Evolutionary conservation across 192 early-diverging fungal species (phyloP).

Genomic region (Geranomyces michiganensis): DNA sequence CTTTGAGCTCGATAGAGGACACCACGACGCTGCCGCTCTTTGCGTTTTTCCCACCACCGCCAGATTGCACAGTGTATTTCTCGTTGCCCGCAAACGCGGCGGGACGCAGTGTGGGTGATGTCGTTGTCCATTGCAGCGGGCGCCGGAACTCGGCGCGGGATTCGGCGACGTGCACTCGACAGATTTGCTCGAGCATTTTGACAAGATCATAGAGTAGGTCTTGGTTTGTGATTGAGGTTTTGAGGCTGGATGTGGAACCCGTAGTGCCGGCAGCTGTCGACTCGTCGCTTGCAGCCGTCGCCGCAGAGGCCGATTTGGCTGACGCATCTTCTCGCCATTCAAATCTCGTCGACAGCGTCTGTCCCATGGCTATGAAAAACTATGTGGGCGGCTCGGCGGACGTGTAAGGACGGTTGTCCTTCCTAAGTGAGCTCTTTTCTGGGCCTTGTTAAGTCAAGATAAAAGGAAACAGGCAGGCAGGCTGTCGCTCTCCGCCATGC

Average conservation of each 20-base stretch:
- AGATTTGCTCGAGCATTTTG: constrained; percentile 49
- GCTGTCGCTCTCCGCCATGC: no score
- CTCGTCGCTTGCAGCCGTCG: background rate
- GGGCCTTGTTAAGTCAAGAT: no score
- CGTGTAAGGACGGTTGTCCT: no score
- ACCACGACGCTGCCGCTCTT: constrained; percentile 11
- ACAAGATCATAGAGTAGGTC: constrained; percentile 52
- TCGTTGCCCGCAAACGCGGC: constrained; percentile 29
- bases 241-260: constrained; percentile 23
- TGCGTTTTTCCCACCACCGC: background rate
- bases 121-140: constrained; percentile 47
- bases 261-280: background rate
- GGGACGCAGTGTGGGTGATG: constrained; percentile 36
- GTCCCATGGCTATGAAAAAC: constrained; percentile 41
- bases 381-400: background rate
- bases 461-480: no score
- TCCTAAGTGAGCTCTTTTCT: no score
- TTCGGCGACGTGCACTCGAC: constrained; percentile 47
- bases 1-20: constrained; percentile 32
- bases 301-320: background rate
- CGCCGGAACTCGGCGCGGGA: constrained; percentile 53
- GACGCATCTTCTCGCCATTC: constrained; percentile 33
- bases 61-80: constrained; percentile 14
- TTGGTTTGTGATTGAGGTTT: constrained; percentile 52
- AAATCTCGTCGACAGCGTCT: constrained; percentile 46